phyloP scores from a whole-genome alignment of 192 early-diverging fungal species.

The Dispira simplex region DNA sequence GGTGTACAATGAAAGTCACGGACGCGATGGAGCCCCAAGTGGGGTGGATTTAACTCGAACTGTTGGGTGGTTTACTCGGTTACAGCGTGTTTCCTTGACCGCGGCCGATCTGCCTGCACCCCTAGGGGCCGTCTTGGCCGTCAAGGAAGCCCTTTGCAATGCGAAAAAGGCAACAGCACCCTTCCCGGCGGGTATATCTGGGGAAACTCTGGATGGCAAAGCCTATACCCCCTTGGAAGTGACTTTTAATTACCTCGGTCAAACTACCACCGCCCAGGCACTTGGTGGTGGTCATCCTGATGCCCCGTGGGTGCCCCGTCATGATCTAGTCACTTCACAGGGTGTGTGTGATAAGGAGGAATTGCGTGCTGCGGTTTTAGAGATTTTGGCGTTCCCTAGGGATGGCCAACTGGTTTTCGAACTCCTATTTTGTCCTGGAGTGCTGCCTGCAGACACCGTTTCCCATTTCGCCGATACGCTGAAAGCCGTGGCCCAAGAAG shows the following conservation, averaged over 20 bases:
- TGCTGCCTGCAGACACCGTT: background rate
- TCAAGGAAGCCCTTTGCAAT: too few species aligned
- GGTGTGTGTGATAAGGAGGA: background rate
- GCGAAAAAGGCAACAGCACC: too few species aligned
- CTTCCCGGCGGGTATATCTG: too few species aligned
- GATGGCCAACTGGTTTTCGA: background rate
- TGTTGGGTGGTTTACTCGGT: conserved; percentile 20
- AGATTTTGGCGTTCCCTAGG: background rate
- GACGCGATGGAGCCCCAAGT: background rate
- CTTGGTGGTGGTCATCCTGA: background rate
- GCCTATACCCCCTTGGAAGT: background rate
- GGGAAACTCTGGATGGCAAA: background rate
- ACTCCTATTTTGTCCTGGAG: background rate
- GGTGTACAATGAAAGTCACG: background rate
- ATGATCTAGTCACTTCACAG: background rate
- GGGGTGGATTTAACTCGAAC: conserved; percentile 1
- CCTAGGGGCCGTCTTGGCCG: too few species aligned
- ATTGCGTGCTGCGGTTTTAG: background rate
- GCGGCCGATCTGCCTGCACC: background rate
- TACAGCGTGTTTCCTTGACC: conserved; percentile 7
- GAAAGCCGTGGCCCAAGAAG: background rate
- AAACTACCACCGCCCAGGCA: background rate
- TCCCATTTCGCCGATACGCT: background rate
- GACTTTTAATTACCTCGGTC: background rate
- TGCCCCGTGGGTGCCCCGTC: background rate